phyloP scores from a whole-genome alignment of 805 yeast species.

The Ogataea dorogensis region DNA sequence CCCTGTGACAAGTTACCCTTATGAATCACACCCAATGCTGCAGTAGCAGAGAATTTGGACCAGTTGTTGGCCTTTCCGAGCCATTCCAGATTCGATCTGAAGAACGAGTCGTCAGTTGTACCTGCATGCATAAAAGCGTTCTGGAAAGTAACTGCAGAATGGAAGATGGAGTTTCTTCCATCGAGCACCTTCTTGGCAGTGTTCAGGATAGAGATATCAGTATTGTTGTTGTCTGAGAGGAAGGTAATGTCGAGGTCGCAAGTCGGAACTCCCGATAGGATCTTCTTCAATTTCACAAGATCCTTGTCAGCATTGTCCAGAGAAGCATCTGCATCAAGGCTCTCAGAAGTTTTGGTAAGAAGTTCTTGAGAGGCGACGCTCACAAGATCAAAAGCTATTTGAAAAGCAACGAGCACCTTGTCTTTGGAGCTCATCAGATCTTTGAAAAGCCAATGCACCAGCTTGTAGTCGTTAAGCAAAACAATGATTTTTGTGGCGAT shows the following conservation, averaged over 20 bases:
- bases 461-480: constrained; percentile 72
- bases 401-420: constrained; percentile 67
- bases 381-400: constrained; percentile 93
- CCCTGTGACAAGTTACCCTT: constrained; percentile 94
- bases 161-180: constrained; percentile 91
- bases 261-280: constrained; percentile 89
- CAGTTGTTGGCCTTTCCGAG: constrained; percentile 96
- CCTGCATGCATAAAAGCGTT: constrained; percentile 96
- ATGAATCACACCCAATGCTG: constrained; percentile 96
- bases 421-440: constrained; percentile 45
- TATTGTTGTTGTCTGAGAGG: constrained; percentile 78
- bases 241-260: constrained; percentile 91
- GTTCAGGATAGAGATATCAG: constrained; percentile 78
- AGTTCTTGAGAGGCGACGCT: constrained; percentile 89
- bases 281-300: constrained; percentile 52
- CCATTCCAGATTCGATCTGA: constrained; percentile 91
- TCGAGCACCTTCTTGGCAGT: constrained; percentile 80
- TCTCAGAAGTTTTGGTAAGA: constrained; percentile 53
- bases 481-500: constrained; percentile 83
- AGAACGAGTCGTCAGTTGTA: constrained; percentile 91
- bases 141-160: constrained; percentile 91
- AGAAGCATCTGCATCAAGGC: constrained; percentile 33
- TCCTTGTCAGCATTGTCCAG: constrained; percentile 29
- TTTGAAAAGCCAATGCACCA: constrained; percentile 69
- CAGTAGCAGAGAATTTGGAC: constrained; percentile 97